Conservation (phyloP, 164 flowering plant genomes). For the Protea cynaroides region DNA sequence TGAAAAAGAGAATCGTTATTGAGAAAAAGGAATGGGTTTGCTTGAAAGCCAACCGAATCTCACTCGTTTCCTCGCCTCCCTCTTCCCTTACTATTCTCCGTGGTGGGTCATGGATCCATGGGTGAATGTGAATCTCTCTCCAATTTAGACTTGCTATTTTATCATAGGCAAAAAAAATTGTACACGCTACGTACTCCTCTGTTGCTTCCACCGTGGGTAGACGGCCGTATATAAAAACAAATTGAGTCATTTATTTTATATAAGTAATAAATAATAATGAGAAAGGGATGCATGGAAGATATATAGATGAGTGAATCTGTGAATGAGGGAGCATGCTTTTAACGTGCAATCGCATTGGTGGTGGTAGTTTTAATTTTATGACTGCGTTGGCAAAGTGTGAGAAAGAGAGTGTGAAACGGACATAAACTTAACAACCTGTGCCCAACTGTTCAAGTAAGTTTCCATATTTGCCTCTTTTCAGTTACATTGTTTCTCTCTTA, state of each 20-base stretch:
- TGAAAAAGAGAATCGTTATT: slow-evolving; percentile 30
- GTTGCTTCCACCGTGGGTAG: no score
- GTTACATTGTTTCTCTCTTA: slow-evolving; percentile 15
- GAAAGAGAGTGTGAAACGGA: slow-evolving; percentile 50
- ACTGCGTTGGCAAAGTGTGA: slow-evolving; percentile 45
- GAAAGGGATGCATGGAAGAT: background rate
- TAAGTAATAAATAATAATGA: background rate
- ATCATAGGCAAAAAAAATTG: no score
- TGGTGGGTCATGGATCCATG: no score
- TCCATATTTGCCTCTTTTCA: slow-evolving; percentile 22
- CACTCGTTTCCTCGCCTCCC: no score
- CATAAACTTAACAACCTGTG: slow-evolving; percentile 13
- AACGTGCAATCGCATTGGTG: slow-evolving; percentile 3
- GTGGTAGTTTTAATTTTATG: background rate
- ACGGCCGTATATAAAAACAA: no score
- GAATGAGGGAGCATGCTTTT: slow-evolving; percentile 16
- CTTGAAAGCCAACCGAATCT: slow-evolving; percentile 38
- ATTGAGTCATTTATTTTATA: background rate
- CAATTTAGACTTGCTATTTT: no score
- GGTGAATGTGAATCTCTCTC: background rate
- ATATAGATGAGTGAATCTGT: slow-evolving; percentile 7
- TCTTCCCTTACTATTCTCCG: no score
- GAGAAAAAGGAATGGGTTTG: slow-evolving; percentile 37
- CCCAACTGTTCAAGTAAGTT: slow-evolving; percentile 7
- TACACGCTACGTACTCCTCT: no score